Percentiles rank a stretch among this genome's conserved stretches.
Evolutionary conservation across 1,284 basidiomycete genomes (phyloP).

Genomic region (Fistulina hepatica): DNA sequence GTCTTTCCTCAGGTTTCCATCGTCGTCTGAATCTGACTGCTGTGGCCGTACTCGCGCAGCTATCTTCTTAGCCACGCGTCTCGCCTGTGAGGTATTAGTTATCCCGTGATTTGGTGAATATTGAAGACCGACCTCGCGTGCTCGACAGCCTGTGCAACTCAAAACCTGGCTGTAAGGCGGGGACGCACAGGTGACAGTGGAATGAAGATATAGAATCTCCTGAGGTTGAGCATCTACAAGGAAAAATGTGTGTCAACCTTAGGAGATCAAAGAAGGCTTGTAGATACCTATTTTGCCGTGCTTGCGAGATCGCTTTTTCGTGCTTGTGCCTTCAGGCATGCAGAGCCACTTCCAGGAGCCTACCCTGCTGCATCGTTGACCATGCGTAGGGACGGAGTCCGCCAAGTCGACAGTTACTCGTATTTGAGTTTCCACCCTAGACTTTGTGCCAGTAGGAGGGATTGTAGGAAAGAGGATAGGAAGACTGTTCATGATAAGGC

Average conservation of each 20-base stretch:
- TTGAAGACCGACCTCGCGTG: constrained; percentile 56
- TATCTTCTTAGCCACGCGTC: constrained; percentile 79
- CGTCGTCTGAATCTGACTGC: constrained; percentile 65
- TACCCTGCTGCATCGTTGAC: constrained; percentile 57
- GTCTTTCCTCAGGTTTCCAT: constrained; percentile 34
- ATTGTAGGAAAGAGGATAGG: constrained; percentile 77
- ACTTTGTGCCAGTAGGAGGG: constrained; percentile 80
- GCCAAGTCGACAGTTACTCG: constrained; percentile 71
- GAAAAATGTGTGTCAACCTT: constrained; percentile 15
- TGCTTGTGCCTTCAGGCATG: constrained; percentile 67
- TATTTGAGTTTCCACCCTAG: constrained; percentile 88
- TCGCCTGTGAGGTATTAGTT: constrained; percentile 40
- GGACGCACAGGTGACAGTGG: constrained; percentile 65
- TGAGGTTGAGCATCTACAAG: constrained; percentile 54
- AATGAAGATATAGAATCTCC: constrained; percentile 61
- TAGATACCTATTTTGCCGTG: constrained; percentile 72
- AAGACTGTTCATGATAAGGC: constrained; percentile 33
- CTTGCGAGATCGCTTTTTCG: constrained; percentile 75
- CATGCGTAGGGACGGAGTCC: constrained; percentile 51
- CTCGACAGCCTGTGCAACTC: constrained; percentile 76
- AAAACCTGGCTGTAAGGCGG: constrained; percentile 68
- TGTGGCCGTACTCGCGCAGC: constrained; percentile 68
- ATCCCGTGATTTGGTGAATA: constrained; percentile 4
- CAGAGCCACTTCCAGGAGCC: constrained; percentile 79
- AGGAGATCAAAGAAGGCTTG: constrained; percentile 6